Base-by-base conservation (phyloP, 805 yeast species). In the Ogataea thermomethanolica region DNA sequence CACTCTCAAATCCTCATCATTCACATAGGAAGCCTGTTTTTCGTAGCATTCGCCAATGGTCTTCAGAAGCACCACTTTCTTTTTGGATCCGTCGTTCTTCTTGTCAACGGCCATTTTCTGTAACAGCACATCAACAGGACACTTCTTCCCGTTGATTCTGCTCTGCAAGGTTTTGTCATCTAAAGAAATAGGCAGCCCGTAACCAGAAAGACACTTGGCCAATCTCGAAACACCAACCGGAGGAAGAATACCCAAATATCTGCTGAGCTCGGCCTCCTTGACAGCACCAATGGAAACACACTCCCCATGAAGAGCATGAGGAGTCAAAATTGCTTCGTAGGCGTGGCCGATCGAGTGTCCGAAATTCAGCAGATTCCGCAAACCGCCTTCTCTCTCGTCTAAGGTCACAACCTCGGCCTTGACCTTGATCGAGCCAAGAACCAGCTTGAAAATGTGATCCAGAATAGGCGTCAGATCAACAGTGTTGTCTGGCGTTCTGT, bases 281-380 rank as follows among this genome's bases (percentile, higher is more conserved):
- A 93, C 81, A 76, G 89, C 84, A 49, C 99, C 99, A 45, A 93
- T 76, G n/a, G 98, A 75, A n/a, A 93, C 99, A 74, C 99, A 93
- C 66, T 93, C 99, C 45, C 99, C 99, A 58, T 93, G 99, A 32
- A 93, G 73, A 17, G 95, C 93, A 62, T 90, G 88, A 7, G 99
- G 99, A 4, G 98, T 90, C 47, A 93, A 71, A 25, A 93, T 80
- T n/a, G 99, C 98, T 69, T 93, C 99, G 50, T 84, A 89, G 14
- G 99, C 99, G 62, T 93, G 99, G 32, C 99, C 99, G 54, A 93
- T 90, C 22, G 96, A 78, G 63, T 93, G 99, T 25, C 99, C 99
- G 59, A 91, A 93, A 65, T 93, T 93, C 45, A 93, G 73, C 49
- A 93, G 67, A 63, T 93, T 93, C 66, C 99, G 77, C 50, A 93